Evolutionary conservation across 2,329 filamentous ascomycete genomes (phyloP), one percentile per base, ranked within the genome.

Genomic region (Trichoderma simmonsii): DNA sequence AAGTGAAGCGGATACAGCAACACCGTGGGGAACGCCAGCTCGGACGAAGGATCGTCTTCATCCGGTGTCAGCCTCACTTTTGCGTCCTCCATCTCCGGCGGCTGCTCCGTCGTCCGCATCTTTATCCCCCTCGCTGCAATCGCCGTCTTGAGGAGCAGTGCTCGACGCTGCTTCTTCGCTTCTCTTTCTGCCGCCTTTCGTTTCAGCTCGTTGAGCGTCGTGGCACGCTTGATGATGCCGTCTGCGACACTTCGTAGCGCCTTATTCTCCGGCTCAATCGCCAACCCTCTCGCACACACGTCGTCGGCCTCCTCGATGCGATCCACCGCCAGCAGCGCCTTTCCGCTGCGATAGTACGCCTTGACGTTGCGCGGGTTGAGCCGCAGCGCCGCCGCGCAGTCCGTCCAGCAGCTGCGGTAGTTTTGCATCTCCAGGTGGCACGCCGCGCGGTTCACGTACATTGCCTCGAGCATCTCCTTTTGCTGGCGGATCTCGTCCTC

Each of bases 401-500:
- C 96, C 62, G 92, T 87, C 78, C 92, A 97, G 82, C 92, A 94
- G 74, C 90, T 91, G 74, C 95, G 91, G 83, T 95, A 96, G 84
- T 99, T 99, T 80, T 90, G 89, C 75, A 98, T 86, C 81, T 94
- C 92, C 73, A 99, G 86, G 80, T 98, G 93, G 82, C 94, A 97
- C 32, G 97, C 90, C 1, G 95, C 95, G 73, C 96, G 90, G 82
- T 99, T 99, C 74, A 92, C 89, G 80, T 95, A 91, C 73, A 94
- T 91, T 2, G 90, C 87, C 82, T 97, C 94, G 71, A 95, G 88
- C 64, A 92, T 85, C 71, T 85, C 83, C 60, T 84, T 86, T 81
- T 95, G 89, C 76, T 88, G 84, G 72, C 84, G 80, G 18, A 87
- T 85, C 75, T 91, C 87, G 54, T 90, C 91, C 66, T 89, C 87